Evolutionary conservation across 768 basidiomycete species (phyloP).

Genomic region (Boletellus ananas): DNA sequence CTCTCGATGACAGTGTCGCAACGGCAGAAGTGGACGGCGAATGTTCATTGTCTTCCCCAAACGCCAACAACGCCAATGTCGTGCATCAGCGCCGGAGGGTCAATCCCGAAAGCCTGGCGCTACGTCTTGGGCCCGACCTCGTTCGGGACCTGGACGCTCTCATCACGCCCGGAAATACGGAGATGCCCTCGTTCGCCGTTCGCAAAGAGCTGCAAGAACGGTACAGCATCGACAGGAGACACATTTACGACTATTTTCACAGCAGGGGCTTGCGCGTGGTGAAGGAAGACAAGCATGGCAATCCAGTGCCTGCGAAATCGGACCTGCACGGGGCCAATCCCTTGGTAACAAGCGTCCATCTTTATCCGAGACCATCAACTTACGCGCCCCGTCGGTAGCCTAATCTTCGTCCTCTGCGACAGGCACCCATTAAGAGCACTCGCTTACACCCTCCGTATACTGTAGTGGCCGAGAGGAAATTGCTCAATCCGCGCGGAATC

Average conservation of each 20-base stretch:
- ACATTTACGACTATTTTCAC: constrained; percentile 80
- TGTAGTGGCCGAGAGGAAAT: constrained; percentile 12
- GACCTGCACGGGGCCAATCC: constrained; percentile 14
- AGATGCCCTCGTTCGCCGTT: constrained; percentile 73
- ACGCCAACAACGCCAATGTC: constrained; percentile 3
- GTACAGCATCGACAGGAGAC: constrained; percentile 66
- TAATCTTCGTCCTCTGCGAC: constrained; percentile 30
- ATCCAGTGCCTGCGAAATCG: constrained; percentile 33
- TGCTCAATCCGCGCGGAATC: constrained; percentile 25
- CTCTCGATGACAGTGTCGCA: background rate
- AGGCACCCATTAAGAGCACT: constrained; percentile 18
- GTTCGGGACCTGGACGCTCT: constrained; percentile 71
- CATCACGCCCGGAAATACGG: constrained; percentile 60
- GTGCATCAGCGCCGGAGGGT: constrained; percentile 43
- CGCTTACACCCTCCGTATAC: constrained; percentile 19
- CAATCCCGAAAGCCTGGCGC: constrained; percentile 67
- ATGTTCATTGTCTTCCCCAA: background rate
- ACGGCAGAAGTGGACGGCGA: constrained; percentile 1
- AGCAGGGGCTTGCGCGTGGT: constrained; percentile 57
- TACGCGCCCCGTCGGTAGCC: constrained; percentile 17
- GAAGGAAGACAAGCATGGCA: constrained; percentile 60
- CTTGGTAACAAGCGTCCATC: constrained; percentile 19
- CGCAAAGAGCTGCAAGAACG: constrained; percentile 69
- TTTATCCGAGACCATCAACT: constrained; percentile 12
- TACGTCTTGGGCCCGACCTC: constrained; percentile 60